Base-by-base conservation (phyloP, 1,139 yeast species). In the Hemisphaericaspora xylofermentans region DNA sequence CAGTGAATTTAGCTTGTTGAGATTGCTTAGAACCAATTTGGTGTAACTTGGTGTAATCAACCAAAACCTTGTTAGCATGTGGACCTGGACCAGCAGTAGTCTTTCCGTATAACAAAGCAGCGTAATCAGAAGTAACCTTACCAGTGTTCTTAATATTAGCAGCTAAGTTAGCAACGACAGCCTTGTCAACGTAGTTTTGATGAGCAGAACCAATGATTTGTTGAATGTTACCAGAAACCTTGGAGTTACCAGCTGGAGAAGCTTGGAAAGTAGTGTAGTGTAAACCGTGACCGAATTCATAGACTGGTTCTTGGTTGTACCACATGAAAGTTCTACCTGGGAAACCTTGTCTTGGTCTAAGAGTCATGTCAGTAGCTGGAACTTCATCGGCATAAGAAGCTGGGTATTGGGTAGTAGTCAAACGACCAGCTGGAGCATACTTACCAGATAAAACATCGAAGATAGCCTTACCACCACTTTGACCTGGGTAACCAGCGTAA, bases 401-500 rank as follows among this genome's bases (percentile, higher is more conserved):
- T 21, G 43, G 43, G 35, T 40, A 40, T 33, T 40, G 43, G 21
- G 43, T 40, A 25, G 40, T 32, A 24, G 43, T 32, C 32, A 40
- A 36, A 35, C 43, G 38, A 33, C 43, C 43, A 28, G 43, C 43
- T 21, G 43, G 43, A 16, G 43, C 40, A 32, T 35, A 33, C 29
- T 29, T 36, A 36, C 43, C 43, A 18, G 25, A n/a, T 18, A 40
- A 33, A 18, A 40, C 27, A 33, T 40, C 43, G 18, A 25, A 36
- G 27, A 40, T 36, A 15, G 43, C 43, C 13, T 29, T 31, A 36
- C 43, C 43, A 36, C 43, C 43, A 36, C 43, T 40, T 40, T 40
- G 43, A 40, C 43, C 43, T 21, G 43, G 43, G 38, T 40, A 40
- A 36, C 43, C 43, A 40, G 40, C 43, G 18, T 30, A 40, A 16